A percentile compares a stretch with the other conserved stretches of the same genome.
phyloP scores from a whole-genome alignment of 257 asterid genomes.

The Plantago elongata region DNA sequence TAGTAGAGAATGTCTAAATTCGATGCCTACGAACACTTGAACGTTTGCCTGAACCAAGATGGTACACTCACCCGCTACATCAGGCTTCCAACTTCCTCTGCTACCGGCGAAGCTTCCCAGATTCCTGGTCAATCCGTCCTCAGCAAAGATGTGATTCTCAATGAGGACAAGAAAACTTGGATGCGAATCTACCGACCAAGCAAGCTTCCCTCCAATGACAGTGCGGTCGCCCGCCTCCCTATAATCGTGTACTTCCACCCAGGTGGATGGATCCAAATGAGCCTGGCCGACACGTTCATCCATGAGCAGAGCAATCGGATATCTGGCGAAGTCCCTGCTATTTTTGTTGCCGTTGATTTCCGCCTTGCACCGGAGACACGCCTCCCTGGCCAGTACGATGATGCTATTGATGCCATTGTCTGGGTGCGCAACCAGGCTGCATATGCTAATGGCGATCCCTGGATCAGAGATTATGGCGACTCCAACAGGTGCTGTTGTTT shows the following conservation, averaged over 20 bases:
- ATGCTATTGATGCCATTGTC: slow-evolving; percentile 53
- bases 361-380: slow-evolving; percentile 80
- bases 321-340: slow-evolving; percentile 50
- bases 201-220: slow-evolving; percentile 47
- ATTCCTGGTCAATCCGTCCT: slow-evolving; percentile 37
- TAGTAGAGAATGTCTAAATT: slow-evolving; percentile 46
- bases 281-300: slow-evolving; percentile 29
- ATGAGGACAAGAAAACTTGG: slow-evolving; percentile 54
- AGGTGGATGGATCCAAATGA: slow-evolving; percentile 65
- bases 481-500: slow-evolving; percentile 40
- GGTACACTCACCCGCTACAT: slow-evolving; percentile 67
- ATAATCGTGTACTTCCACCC: slow-evolving; percentile 55
- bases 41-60: slow-evolving; percentile 43
- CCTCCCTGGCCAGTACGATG: slow-evolving; percentile 87
- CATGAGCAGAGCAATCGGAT: slow-evolving; percentile 53
- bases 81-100: slow-evolving; percentile 52
- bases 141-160: slow-evolving; percentile 70
- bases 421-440: slow-evolving; percentile 59
- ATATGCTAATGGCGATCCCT: slow-evolving; percentile 41
- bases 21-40: slow-evolving; percentile 73
- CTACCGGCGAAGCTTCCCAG: slow-evolving; percentile 46
- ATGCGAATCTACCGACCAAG: slow-evolving; percentile 76
- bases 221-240: slow-evolving; percentile 56
- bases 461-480: slow-evolving; percentile 67
- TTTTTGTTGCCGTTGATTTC: slow-evolving; percentile 57